Conservation (phyloP, 108 stramenopile species). For the Cyclostephanos invisitatus region DNA sequence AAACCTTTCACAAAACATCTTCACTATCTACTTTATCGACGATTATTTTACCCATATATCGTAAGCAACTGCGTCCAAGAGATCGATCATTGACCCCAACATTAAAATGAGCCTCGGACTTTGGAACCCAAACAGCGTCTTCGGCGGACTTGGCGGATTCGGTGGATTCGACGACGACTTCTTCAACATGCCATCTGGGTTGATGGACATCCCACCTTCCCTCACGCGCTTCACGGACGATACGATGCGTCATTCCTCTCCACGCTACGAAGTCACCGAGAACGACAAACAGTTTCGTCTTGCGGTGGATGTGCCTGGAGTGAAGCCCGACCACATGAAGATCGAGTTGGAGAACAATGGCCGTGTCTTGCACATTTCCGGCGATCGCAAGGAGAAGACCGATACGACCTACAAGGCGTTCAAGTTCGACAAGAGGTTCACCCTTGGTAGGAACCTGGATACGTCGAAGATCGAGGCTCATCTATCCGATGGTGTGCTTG, state of each 20-base stretch:
- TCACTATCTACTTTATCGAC: too few species aligned
- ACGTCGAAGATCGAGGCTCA: conserved; percentile 49
- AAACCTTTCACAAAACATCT: too few species aligned
- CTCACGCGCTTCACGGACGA: conserved; percentile 33
- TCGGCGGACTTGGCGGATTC: too few species aligned
- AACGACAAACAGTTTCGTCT: conserved; percentile 67
- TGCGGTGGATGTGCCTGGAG: conserved; percentile 73
- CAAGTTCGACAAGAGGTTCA: conserved; percentile 52
- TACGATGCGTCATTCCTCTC: conserved; percentile 44
- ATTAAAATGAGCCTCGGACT: conserved; percentile 39
- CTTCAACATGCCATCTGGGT: background rate
- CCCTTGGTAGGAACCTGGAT: conserved; percentile 48
- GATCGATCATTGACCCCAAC: too few species aligned
- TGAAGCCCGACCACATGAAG: conserved; percentile 57
- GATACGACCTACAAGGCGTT: conserved; percentile 26
- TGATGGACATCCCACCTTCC: conserved; percentile 21
- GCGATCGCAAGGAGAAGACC: conserved; percentile 37
- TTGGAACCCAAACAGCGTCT: conserved; percentile 34
- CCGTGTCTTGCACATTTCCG: conserved; percentile 39
- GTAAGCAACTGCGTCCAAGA: too few species aligned
- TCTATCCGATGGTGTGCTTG: conserved; percentile 43
- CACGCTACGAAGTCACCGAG: conserved; percentile 66
- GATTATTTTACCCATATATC: too few species aligned
- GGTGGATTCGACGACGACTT: too few species aligned
- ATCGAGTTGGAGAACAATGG: conserved; percentile 60